Percentiles rank a stretch among this genome's conserved stretches.
phyloP scores from a whole-genome alignment of 495 filamentous ascomycete species.

The Aspergillus asperescens region DNA sequence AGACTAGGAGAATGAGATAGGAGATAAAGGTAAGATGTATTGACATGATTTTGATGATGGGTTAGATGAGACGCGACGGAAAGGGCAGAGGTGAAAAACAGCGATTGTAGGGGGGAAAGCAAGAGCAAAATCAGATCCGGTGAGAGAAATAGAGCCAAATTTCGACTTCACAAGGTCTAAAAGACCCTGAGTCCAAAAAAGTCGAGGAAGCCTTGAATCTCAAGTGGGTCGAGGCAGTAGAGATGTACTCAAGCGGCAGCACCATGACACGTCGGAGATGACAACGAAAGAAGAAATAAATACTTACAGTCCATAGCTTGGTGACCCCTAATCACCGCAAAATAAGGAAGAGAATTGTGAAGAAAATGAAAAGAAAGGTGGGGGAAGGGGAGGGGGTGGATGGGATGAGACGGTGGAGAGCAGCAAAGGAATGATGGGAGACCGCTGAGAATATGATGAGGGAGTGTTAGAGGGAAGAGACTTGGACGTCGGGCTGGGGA shows the following conservation, averaged over 20 bases:
- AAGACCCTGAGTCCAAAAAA: slow-evolving; percentile 13
- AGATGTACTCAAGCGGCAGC: slow-evolving; percentile 41
- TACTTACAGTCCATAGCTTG: slow-evolving; percentile 50
- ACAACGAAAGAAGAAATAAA: slow-evolving; percentile 27
- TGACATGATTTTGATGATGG: slow-evolving; percentile 40
- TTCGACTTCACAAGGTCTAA: slow-evolving; percentile 16
- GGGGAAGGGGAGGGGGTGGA: slow-evolving; percentile 26
- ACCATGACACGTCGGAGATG: slow-evolving; percentile 28
- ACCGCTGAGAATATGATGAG: slow-evolving; percentile 28
- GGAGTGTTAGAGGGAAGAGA: slow-evolving; percentile 29
- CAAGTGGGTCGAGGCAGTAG: slow-evolving; percentile 46
- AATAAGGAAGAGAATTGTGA: slow-evolving; percentile 31
- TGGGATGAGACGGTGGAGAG: slow-evolving; percentile 23
- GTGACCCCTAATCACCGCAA: slow-evolving; percentile 43
- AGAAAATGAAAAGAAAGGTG: slow-evolving; percentile 19
- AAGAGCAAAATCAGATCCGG: slow-evolving; percentile 21
- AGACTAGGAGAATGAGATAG: slow-evolving; percentile 24
- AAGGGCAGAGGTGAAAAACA: slow-evolving; percentile 22
- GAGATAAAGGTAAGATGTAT: slow-evolving; percentile 36
- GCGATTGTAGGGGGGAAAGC: slow-evolving; percentile 16
- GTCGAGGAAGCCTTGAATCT: slow-evolving; percentile 23
- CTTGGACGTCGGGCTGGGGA: slow-evolving; percentile 27
- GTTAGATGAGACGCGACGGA: slow-evolving; percentile 38
- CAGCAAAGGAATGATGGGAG: slow-evolving; percentile 22
- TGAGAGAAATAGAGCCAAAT: slow-evolving; percentile 14